These are phyloP conservation scores for Apiospora pterosperma DNA, from an alignment of 2,329 filamentous ascomycete genomes.

Conservation along the genomic window DNA sequence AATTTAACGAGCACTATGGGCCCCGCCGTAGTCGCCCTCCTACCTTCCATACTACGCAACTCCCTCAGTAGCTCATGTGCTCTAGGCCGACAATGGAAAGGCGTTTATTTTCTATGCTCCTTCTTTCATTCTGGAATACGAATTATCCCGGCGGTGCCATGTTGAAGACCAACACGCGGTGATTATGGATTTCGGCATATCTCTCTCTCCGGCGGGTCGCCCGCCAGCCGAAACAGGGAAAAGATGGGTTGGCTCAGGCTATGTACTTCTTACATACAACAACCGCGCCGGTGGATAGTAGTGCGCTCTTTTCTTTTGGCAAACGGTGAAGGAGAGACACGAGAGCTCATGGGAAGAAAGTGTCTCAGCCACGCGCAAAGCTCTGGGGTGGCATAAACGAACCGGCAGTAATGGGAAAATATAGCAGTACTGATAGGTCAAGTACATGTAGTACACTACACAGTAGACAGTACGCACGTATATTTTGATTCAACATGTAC, in stretches of 20 bases:
- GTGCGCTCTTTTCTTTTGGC: not conserved
- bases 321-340: conserved; percentile 6
- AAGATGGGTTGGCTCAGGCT: not conserved
- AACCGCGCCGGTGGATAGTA: not conserved
- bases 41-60: not conserved
- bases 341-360: not conserved
- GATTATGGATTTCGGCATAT: not conserved
- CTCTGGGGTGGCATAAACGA: not conserved
- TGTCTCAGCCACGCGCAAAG: not conserved
- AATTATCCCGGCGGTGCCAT: not conserved
- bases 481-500: not conserved
- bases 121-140: not conserved
- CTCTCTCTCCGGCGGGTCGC: not conserved
- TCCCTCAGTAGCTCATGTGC: not conserved
- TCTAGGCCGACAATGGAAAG: not conserved
- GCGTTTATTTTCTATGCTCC: not conserved
- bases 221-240: not conserved
- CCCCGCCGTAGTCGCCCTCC: not conserved
- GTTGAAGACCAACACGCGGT: not conserved
- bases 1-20: not conserved
- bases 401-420: not conserved
- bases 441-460: no score
- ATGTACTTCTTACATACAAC: no score
- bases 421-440: no score
- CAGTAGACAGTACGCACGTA: not conserved